These are phyloP conservation scores for Saturnispora diversa DNA, from an alignment of 805 yeast species.

Conservation along the genomic window DNA sequence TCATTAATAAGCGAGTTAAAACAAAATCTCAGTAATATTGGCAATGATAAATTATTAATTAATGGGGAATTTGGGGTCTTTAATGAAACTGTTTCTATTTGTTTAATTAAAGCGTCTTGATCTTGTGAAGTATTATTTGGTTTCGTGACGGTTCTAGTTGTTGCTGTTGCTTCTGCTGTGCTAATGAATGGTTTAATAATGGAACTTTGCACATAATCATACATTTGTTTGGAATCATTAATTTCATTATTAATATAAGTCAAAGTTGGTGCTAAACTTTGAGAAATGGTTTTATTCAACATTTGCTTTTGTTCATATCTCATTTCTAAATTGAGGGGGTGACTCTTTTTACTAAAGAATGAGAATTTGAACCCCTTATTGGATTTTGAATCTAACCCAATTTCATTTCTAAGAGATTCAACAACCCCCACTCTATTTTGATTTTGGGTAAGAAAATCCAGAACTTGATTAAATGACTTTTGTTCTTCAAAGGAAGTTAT, in stretches of 20 bases:
- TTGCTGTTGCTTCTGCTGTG: too few relatives aligned
- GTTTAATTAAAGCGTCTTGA: conserved; percentile 4
- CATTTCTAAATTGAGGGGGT: conserved; percentile 15
- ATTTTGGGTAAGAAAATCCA: conserved; percentile 23
- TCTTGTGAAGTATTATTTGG: background rate
- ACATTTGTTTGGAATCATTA: conserved; percentile 18
- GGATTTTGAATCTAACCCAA: conserved; percentile 15
- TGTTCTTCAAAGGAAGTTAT: conserved; percentile 28
- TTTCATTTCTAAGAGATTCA: conserved; percentile 22
- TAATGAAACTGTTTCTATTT: conserved; percentile 11
- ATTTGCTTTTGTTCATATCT: conserved; percentile 13
- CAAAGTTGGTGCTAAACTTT: conserved; percentile 19
- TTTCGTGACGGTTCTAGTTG: background rate
- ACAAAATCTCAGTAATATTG: conserved; percentile 23
- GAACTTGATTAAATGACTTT: conserved; percentile 27
- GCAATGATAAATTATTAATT: conserved; percentile 21
- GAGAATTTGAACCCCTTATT: conserved; percentile 5
- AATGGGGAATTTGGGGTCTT: conserved; percentile 20
- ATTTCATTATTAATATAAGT: conserved; percentile 20
- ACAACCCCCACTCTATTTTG: conserved; percentile 20
- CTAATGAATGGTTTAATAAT: conserved; percentile 20
- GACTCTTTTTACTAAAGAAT: conserved; percentile 8
- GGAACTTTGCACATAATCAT: conserved; percentile 16
- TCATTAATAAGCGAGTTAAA: conserved; percentile 27
- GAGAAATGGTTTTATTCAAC: conserved; percentile 11